phyloP scores from a whole-genome alignment of 768 basidiomycete genomes.

The Rhodotorula babjevae region DNA sequence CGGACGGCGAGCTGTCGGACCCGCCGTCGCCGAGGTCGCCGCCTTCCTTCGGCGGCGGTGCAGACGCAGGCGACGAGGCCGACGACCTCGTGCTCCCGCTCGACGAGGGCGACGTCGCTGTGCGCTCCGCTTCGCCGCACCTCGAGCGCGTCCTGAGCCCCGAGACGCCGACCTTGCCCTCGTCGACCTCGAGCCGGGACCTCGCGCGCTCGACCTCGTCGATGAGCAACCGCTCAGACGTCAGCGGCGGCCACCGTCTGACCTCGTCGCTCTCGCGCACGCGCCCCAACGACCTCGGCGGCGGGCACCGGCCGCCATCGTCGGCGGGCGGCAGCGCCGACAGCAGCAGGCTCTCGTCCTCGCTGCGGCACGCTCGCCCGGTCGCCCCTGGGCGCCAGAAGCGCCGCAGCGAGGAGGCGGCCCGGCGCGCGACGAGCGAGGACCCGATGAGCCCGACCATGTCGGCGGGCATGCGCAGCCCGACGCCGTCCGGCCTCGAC shows the following conservation, averaged over 20 bases:
- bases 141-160: neutral
- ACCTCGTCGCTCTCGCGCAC: constrained; percentile 21
- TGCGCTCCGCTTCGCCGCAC: neutral
- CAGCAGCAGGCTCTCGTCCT: constrained; percentile 8
- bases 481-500: constrained; percentile 12
- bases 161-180: neutral
- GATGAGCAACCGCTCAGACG: neutral
- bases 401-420: constrained; percentile 26
- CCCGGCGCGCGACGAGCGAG: constrained; percentile 14
- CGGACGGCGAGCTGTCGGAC: constrained; percentile 31
- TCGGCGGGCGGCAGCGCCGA: constrained; percentile 24
- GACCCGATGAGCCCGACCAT: constrained; percentile 26
- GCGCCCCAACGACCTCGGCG: constrained; percentile 1
- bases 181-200: neutral
- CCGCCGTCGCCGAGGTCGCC: constrained; percentile 32
- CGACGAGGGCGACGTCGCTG: neutral
- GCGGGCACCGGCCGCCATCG: constrained; percentile 21
- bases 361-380: constrained; percentile 30
- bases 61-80: neutral
- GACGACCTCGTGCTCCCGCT: no score
- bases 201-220: neutral
- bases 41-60: neutral
- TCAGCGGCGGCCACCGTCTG: neutral
- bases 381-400: constrained; percentile 23
- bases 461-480: neutral